Evolutionary conservation across 73 alveolate genomes (phyloP).

Genomic region (Paramecium tetraurelia): DNA sequence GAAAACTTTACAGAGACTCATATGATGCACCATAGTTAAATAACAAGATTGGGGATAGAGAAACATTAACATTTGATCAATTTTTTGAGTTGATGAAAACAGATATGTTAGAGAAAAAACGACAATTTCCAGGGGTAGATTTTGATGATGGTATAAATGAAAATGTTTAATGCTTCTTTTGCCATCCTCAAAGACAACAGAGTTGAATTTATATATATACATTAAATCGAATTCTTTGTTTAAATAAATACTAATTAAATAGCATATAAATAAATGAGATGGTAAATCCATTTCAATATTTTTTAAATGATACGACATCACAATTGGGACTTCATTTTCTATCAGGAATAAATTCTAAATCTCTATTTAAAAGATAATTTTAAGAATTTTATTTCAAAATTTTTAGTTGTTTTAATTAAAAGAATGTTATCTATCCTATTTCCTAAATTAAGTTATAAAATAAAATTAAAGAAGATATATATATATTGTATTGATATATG

Average conservation of each 20-base stretch:
- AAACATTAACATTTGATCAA: constrained; percentile 37
- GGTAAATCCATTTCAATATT: no score
- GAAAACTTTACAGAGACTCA: constrained; percentile 32
- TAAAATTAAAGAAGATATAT: neutral
- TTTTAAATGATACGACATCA: no score
- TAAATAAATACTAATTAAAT: neutral
- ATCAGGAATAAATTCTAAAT: neutral
- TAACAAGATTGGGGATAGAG: constrained; percentile 31
- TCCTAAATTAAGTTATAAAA: neutral
- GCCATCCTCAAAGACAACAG: constrained; percentile 14
- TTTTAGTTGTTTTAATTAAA: neutral
- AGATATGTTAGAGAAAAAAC: constrained; percentile 22
- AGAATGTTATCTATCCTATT: neutral
- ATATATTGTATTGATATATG: neutral
- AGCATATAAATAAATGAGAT: neutral
- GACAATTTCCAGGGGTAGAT: constrained; percentile 40
- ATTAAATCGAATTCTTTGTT: neutral
- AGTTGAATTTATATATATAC: neutral
- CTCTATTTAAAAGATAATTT: neutral
- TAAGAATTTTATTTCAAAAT: neutral
- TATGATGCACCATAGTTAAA: constrained; percentile 50
- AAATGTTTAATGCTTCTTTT: constrained; percentile 48
- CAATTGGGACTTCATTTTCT: no score
- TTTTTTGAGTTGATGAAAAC: constrained; percentile 41
- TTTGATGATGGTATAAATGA: constrained; percentile 44